Conservation (phyloP, 192 early-diverging fungal genomes). For the Coemansia sp. region DNA sequence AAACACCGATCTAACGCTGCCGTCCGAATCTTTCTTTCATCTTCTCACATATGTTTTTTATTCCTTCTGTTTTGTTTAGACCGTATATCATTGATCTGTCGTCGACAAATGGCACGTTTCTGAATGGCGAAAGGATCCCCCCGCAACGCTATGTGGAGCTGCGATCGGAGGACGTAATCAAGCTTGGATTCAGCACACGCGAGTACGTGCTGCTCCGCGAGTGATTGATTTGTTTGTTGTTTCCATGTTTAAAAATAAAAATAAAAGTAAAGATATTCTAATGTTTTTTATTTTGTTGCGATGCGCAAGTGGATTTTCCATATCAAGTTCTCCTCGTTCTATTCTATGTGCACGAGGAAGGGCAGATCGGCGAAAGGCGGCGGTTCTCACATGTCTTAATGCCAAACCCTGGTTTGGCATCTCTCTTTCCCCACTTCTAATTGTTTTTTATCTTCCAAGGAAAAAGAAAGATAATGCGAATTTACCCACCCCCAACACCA, state of each 20-base stretch:
- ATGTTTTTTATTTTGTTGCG: neutral
- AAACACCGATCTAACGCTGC: no score
- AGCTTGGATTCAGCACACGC: conserved; percentile 86
- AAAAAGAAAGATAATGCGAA: no score
- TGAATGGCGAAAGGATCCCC: conserved; percentile 80
- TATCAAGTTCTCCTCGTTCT: no score
- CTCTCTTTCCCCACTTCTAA: no score
- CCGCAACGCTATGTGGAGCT: conserved; percentile 82
- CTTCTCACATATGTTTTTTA: neutral
- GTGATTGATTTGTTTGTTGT: neutral
- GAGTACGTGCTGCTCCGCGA: conserved; percentile 91
- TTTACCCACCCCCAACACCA: no score
- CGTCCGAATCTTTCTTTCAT: no score
- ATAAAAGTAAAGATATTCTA: neutral
- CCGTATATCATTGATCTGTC: conserved; percentile 94
- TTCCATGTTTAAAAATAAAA: neutral
- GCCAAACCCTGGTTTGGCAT: no score
- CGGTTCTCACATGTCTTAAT: no score
- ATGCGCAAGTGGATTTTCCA: no score
- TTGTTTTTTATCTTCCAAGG: no score
- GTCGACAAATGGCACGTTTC: conserved; percentile 86
- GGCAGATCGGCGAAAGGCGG: no score
- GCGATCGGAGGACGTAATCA: conserved; percentile 77
- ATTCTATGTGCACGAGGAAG: no score
- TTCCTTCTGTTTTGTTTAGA: conserved; percentile 41